A percentile compares a stretch with the other conserved stretches of the same genome.
phyloP scores from a whole-genome alignment of 2,329 filamentous ascomycete genomes.

The Fusarium sp. region DNA sequence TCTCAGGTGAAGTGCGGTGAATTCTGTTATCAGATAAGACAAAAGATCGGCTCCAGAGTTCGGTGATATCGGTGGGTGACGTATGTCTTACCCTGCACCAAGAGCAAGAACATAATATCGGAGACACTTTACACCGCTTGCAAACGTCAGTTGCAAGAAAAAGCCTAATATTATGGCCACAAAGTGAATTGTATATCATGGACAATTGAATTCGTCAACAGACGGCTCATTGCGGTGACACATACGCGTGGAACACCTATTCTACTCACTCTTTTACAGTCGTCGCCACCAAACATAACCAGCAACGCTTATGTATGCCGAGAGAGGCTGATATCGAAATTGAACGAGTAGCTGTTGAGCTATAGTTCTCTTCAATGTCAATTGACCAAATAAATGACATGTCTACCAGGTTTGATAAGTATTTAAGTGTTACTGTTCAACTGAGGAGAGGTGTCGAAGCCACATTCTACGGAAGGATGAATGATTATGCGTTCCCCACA shows the following conservation, averaged over 20 bases:
- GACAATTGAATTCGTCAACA: too few species aligned
- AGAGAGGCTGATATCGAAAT: too few species aligned
- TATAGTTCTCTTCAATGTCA: too few species aligned
- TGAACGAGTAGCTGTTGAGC: fast-evolving
- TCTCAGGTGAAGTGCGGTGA: background rate
- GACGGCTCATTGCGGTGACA: too few species aligned
- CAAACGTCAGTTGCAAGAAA: background rate
- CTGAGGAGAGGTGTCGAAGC: background rate
- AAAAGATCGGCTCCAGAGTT: background rate
- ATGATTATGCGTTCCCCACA: background rate
- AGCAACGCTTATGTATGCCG: fast-evolving
- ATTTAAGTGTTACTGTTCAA: background rate
- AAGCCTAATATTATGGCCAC: background rate
- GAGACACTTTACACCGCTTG: background rate
- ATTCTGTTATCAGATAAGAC: background rate
- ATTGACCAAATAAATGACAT: background rate
- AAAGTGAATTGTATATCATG: fast-evolving
- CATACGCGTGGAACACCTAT: too few species aligned
- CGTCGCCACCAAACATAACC: fast-evolving
- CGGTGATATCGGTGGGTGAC: background rate
- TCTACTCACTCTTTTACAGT: too few species aligned
- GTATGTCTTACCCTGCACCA: background rate
- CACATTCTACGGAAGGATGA: background rate
- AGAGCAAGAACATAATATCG: background rate
- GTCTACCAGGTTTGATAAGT: too few species aligned